phyloP scores from a whole-genome alignment of 805 yeast species.

The Candida piceae region DNA sequence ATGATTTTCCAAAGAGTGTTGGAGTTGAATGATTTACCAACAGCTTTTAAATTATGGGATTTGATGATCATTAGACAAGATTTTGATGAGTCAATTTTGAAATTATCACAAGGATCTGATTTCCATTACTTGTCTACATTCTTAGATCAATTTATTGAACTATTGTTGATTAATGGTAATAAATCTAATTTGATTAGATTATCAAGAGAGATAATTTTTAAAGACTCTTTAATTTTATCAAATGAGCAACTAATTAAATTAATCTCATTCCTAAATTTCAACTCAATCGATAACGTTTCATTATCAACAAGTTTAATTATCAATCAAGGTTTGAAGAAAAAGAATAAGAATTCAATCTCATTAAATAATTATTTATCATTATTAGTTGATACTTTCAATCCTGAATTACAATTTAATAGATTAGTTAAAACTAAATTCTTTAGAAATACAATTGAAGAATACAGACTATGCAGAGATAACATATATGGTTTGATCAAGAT shows the following conservation, averaged over 20 bases:
- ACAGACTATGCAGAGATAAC: conserved; percentile 29
- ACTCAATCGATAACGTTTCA: conserved; percentile 4
- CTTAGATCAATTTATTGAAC: conserved; percentile 20
- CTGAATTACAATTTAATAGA: conserved; percentile 8
- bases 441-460: conserved; percentile 29
- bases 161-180: conserved; percentile 17
- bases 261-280: conserved; percentile 20
- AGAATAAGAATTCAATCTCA: conserved; percentile 7
- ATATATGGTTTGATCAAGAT: conserved; percentile 31
- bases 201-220: conserved; percentile 27
- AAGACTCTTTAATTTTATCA: conserved; percentile 23
- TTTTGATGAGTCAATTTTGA: conserved; percentile 21
- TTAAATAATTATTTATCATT: conserved; percentile 28
- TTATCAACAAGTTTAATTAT: conserved; percentile 23
- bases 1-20: conserved; percentile 21
- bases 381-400: conserved; percentile 25
- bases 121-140: conserved; percentile 14
- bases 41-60: conserved; percentile 28
- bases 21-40: conserved; percentile 16
- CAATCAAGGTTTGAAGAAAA: conserved; percentile 29
- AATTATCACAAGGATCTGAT: conserved; percentile 11
- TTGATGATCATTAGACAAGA: conserved; percentile 28
- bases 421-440: conserved; percentile 24
- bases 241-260: conserved; percentile 20
- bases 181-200: conserved; percentile 23